Base-by-base conservation (phyloP, 2,329 filamentous ascomycete genomes). In the Didymella exigua region DNA sequence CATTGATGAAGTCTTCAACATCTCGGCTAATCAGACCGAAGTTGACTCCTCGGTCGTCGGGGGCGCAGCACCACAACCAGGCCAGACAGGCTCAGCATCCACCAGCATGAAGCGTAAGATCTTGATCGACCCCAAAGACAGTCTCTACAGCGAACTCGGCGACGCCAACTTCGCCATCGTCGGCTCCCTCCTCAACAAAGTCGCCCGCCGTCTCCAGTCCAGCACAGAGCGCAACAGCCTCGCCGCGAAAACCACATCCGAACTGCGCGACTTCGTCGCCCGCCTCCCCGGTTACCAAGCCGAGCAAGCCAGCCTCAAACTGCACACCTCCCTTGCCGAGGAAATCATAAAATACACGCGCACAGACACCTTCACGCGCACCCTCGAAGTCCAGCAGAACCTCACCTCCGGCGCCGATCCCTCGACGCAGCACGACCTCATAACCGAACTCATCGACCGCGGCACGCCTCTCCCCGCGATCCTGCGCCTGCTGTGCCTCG, bases 161-260 rank as follows among this genome's bases (percentile, higher is more conserved):
- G 91, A 98, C 72, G 87, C 90, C 34, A 99, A 99, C 72, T 99
- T 98, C 73, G 93, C 93, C 30, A 92, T 96, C 49, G 92, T 99
- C 33, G 95, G 95, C 13, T 88, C 86, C 47, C 79, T 96, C 8
- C 81, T 99, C 58, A 96, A 97, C 75, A 93, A 93, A 72, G 90
- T 96, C 11, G 96, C 95, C 4, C 87, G 92, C 26, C 87, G 93
- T 11, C 80, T 99, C 21, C 90, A 89, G 68, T 90, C 80, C 64
- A 93, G 97, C 69, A 96, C 96, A 72, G 92, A 98, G 70, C 89
- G 84, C 61, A 89, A 93, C 58, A 91, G 96, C 51, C 75, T 78
- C 73, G 86, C 86, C 43, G 89, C 90, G 4, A 96, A 95, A 73
- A 93, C 90, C 1, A 92, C 95, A 16, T 87, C 91, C 4, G 95